Conservation (phyloP, 306 rosid species). For the Cyclanthera cordifolia region DNA sequence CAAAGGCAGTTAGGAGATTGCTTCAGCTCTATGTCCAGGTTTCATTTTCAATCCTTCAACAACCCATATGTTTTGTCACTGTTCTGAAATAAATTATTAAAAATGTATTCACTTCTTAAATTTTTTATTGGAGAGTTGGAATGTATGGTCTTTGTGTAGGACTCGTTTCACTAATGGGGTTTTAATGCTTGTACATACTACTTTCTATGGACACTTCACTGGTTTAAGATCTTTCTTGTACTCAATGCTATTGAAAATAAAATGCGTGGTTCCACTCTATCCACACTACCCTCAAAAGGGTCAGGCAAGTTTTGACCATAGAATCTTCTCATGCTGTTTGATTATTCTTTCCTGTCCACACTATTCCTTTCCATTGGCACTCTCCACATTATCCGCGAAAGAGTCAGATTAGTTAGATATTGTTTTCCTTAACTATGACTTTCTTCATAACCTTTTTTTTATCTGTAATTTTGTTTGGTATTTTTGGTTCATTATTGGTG, state of each 20-base stretch:
- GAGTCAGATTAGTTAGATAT: too few relatives aligned
- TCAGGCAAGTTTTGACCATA: background rate
- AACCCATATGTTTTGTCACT: slow-evolving; percentile 15
- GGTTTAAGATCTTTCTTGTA: background rate
- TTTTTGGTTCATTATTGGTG: too few relatives aligned
- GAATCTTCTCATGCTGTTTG: background rate
- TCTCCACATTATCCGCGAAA: too few relatives aligned
- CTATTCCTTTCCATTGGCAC: background rate
- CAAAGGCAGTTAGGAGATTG: slow-evolving; percentile 71
- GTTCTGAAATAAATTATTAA: background rate
- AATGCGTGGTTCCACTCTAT: background rate
- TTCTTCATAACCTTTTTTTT: too few relatives aligned
- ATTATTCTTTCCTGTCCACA: background rate
- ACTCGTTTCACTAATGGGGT: background rate
- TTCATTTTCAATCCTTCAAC: slow-evolving; percentile 17
- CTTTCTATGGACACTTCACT: background rate
- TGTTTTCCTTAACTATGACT: too few relatives aligned
- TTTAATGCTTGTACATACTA: background rate
- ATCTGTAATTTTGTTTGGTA: too few relatives aligned
- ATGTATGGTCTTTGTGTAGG: background rate
- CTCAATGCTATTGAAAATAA: background rate
- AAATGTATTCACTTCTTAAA: background rate
- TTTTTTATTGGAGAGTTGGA: background rate
- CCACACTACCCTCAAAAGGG: background rate
- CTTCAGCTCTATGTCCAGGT: slow-evolving; percentile 89